These are phyloP conservation scores for Myriosclerotinia curreyana DNA, from an alignment of 2,329 filamentous ascomycete genomes.

Conservation along the genomic window DNA sequence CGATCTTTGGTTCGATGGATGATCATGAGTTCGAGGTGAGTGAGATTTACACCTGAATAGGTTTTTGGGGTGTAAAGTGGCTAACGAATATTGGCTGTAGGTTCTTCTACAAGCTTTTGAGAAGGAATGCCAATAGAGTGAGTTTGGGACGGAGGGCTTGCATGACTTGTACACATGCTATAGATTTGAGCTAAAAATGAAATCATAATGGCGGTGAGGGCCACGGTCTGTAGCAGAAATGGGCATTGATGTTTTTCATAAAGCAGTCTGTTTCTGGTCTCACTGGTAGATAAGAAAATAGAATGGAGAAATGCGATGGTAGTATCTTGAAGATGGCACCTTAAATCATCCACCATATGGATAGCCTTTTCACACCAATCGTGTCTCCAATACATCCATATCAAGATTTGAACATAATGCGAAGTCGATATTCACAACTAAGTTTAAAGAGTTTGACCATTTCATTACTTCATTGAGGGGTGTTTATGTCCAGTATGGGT, in stretches of 20 bases:
- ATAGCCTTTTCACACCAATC: background rate
- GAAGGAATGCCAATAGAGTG: slow-evolving; percentile 8
- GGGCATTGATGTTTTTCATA: background rate
- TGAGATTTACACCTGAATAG: background rate
- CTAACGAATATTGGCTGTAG: slow-evolving; percentile 4
- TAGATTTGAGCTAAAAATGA: too few relatives aligned
- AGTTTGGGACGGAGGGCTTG: background rate
- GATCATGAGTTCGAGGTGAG: slow-evolving; percentile 53
- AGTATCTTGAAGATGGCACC: background rate
- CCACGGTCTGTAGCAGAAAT: background rate
- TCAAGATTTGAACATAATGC: background rate
- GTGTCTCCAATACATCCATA: background rate
- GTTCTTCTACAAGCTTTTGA: slow-evolving; percentile 20
- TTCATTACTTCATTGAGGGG: slow-evolving; percentile 18
- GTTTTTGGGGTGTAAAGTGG: background rate
- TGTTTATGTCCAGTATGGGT: slow-evolving; percentile 1
- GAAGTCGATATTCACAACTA: background rate
- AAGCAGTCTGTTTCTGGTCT: background rate
- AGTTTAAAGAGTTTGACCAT: background rate
- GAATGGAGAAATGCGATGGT: background rate
- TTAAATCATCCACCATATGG: background rate
- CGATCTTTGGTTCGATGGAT: slow-evolving; percentile 52
- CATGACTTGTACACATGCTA: background rate
- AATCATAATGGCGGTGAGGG: too few relatives aligned
- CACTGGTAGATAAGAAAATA: too few relatives aligned